Conservation (phyloP, 2,329 filamentous ascomycete genomes). For the Colletotrichum kahawae region DNA sequence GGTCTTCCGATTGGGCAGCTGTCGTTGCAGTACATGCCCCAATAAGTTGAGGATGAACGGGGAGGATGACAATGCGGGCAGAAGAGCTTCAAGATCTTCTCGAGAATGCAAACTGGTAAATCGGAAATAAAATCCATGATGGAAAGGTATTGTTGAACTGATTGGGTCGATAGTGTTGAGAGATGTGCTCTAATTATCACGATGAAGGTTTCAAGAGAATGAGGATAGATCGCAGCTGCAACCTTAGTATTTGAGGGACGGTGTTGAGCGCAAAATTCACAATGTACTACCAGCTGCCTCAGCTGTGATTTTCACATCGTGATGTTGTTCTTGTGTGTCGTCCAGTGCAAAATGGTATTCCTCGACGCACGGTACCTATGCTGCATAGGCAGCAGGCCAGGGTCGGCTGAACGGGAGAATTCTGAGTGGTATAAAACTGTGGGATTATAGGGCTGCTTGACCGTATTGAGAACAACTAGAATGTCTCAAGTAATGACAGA, state of each 20-base stretch:
- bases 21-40: neutral
- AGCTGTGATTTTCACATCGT: neutral
- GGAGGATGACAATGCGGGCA: neutral
- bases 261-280: neutral
- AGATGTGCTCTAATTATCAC: neutral
- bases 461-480: neutral
- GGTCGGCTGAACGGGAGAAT: neutral
- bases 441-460: neutral
- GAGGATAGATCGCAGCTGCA: neutral
- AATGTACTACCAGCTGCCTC: neutral
- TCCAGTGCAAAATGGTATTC: neutral
- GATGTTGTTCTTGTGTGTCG: neutral
- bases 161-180: neutral
- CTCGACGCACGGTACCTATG: neutral
- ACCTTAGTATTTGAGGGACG: neutral
- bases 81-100: neutral
- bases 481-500: neutral
- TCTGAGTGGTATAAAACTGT: neutral
- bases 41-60: neutral
- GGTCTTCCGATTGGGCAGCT: neutral
- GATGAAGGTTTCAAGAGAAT: neutral
- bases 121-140: neutral
- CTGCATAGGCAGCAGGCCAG: neutral
- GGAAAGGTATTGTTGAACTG: accelerated
- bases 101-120: neutral